These are phyloP conservation scores for Gaertneriomyces semiglobifer DNA, from an alignment of 192 early-diverging fungal genomes.

Conservation along the genomic window DNA sequence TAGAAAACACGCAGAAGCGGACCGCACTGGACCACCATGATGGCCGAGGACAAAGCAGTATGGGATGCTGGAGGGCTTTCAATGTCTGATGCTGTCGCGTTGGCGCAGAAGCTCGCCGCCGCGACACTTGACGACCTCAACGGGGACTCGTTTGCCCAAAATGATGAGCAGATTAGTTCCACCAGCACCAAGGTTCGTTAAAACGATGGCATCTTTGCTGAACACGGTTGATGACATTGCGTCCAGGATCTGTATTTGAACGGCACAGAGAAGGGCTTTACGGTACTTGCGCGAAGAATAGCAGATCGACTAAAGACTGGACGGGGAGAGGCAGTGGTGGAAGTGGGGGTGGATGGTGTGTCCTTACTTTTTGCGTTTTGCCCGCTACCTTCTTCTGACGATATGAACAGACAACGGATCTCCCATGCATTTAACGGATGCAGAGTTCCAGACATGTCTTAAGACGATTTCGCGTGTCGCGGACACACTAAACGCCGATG, in stretches of 20 bases:
- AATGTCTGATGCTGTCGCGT: constrained; percentile 25
- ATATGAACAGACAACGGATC: constrained; percentile 60
- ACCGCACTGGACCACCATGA: no score
- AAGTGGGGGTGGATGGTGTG: constrained; percentile 69
- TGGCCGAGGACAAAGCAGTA: no score
- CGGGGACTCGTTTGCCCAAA: no score
- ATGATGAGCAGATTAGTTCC: no score
- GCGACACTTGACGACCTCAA: constrained; percentile 18
- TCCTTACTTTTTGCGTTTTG: not conserved
- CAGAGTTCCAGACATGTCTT: constrained; percentile 33
- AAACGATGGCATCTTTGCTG: no score
- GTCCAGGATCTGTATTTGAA: constrained; percentile 9
- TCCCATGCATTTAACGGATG: constrained; percentile 59
- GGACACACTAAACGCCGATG: constrained; percentile 36
- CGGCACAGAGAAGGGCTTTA: not conserved
- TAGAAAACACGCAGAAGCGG: no score
- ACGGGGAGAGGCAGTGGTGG: constrained; percentile 71
- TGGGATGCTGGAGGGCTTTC: not conserved
- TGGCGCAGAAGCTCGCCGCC: constrained; percentile 31
- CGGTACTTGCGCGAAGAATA: not conserved
- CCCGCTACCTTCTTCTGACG: not conserved
- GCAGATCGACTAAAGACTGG: constrained; percentile 11
- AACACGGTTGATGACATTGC: not conserved
- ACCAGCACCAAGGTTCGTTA: no score
- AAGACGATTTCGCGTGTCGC: constrained; percentile 32